Evolutionary conservation across 2,329 filamentous ascomycete species (phyloP), one percentile per base, ranked within the genome.

Genomic region (Sphaerulina musiva): DNA sequence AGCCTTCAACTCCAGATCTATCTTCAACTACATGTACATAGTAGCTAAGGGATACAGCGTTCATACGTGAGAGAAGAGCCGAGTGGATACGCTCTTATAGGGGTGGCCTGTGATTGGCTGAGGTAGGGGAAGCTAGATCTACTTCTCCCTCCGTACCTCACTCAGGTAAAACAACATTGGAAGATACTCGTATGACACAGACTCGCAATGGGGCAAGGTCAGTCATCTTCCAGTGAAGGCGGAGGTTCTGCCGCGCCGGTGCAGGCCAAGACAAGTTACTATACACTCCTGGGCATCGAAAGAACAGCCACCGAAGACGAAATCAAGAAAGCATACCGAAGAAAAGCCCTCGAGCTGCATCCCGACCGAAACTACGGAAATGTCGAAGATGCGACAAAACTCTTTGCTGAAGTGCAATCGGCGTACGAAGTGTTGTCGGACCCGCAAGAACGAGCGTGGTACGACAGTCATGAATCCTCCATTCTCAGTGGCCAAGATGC

Each of bases 371-470:
- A 98, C 71, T 85, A 87, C 69, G 85, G 87, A 64, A 85, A 96
- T 67, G 84, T 86, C 57, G 89, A 95, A 65, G 81, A 83, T 59
- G 85, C 92, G 2, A 98, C 93, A 1, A 81, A 78, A 61, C 83
- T 85, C 49, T 98, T 98, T 69, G 90, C 93, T 47, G 90, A 96
- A 68, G 80, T 97, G 29, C 92, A 96, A 70, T 81, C 90, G 36
- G 93, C 93, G 45, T 95, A 98, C 69, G 89, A 97, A 70, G 83
- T 98, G n/a, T 80, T 98, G 1, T 95, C 91, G 1, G 93, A 98
- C 69, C 84, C 90, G 9, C 92, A 98, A 69, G 93, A 98, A 70
- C 83, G 93, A 63, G 86, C 91, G 32, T 98, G 93, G 93, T 98
- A 98, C 74, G 92, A 98, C 72, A 90, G 90, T 2, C 93, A 98